Percentiles rank a stretch among this genome's conserved stretches.
Evolutionary conservation across 2,329 filamentous ascomycete species (phyloP).

Genomic region (Cytospora leucostoma): DNA sequence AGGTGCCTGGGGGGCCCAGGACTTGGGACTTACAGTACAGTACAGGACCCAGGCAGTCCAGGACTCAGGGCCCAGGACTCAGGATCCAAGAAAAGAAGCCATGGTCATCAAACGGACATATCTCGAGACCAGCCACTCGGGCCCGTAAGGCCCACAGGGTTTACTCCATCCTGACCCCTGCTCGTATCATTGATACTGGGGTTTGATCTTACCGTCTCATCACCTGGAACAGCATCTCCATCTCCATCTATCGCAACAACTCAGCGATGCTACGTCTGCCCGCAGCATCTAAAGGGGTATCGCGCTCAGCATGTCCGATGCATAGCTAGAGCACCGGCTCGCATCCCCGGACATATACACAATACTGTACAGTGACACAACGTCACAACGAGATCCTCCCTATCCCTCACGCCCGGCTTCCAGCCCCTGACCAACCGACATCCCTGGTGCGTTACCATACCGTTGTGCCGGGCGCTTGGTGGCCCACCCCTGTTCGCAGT

Average conservation of each 20-base stretch:
- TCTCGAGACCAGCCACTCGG: slow-evolving; percentile 1
- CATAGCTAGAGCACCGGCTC: neutral
- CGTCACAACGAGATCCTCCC: neutral
- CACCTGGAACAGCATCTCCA: neutral
- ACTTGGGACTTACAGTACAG: too few species aligned
- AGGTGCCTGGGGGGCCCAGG: too few species aligned
- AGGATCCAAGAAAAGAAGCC: neutral
- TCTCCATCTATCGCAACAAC: neutral
- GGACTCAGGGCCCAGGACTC: neutral
- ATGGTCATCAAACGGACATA: neutral
- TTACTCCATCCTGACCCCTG: neutral
- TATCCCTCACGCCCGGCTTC: slow-evolving; percentile 10
- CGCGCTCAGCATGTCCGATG: neutral
- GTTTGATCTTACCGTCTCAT: slow-evolving; percentile 8
- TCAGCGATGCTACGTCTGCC: slow-evolving; percentile 8
- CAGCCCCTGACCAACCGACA: slow-evolving; percentile 4
- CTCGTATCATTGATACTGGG: neutral
- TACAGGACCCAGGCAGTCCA: too few species aligned
- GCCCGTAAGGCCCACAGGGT: neutral
- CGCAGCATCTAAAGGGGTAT: too few species aligned
- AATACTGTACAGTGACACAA: neutral
- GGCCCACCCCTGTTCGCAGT: neutral
- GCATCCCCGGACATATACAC: neutral
- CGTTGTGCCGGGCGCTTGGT: slow-evolving; percentile 23
- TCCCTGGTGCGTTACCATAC: slow-evolving; percentile 2